phyloP scores from a whole-genome alignment of 148 eudicot genomes.

The Rhododendron henanense region DNA sequence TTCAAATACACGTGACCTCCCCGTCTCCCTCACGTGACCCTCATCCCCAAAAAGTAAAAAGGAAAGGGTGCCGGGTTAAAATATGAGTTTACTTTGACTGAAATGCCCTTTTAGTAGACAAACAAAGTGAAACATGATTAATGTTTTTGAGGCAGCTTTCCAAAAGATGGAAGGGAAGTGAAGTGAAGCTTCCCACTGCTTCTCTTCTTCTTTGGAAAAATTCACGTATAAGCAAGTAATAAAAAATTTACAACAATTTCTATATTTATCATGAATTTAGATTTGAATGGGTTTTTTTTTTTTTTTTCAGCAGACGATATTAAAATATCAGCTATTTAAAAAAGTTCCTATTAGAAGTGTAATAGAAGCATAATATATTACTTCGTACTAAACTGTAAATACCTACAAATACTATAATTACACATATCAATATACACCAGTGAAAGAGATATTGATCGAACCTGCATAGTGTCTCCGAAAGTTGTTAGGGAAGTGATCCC shows the following conservation, averaged over 20 bases:
- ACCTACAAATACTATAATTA: too few relatives aligned
- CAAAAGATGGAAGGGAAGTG: neutral
- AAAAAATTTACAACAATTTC: too few relatives aligned
- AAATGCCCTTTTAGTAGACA: neutral
- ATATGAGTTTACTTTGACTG: constrained; percentile 13
- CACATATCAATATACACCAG: too few relatives aligned
- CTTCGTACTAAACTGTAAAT: too few relatives aligned
- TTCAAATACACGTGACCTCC: constrained; percentile 17
- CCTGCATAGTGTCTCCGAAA: too few relatives aligned
- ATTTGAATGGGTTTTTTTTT: neutral
- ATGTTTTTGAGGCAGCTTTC: constrained; percentile 15
- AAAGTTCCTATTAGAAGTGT: too few relatives aligned
- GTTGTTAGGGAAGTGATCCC: too few relatives aligned
- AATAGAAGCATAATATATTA: too few relatives aligned
- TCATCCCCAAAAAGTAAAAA: constrained; percentile 6
- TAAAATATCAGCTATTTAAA: too few relatives aligned
- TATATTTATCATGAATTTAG: neutral
- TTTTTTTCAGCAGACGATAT: too few relatives aligned
- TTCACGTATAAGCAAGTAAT: neutral
- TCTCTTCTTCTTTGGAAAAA: neutral
- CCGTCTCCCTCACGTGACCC: constrained; percentile 23
- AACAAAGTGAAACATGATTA: constrained; percentile 16
- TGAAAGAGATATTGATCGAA: too few relatives aligned
- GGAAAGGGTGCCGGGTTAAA: neutral
- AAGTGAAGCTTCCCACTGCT: constrained; percentile 2